Conservation (phyloP, 1,284 basidiomycete species). For the Puccinia triticina region DNA sequence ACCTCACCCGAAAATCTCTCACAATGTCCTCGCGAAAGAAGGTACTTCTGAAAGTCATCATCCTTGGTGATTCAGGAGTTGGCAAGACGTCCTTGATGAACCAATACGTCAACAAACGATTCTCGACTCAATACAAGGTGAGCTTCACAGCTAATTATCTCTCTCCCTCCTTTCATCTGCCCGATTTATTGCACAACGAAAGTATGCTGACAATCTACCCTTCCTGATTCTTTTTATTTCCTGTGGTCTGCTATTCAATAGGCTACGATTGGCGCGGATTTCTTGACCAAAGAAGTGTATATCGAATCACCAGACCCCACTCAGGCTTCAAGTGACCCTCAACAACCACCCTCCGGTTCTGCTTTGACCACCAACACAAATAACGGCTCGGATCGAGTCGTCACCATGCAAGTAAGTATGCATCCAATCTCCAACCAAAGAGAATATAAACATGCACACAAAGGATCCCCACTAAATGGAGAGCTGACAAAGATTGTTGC, state of each 20-base stretch:
- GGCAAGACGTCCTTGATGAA: slow-evolving; percentile 99
- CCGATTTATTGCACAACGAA: slow-evolving; percentile 22
- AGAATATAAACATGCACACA: slow-evolving; percentile 13
- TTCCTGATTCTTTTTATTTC: slow-evolving; percentile 47
- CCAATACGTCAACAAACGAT: slow-evolving; percentile 99
- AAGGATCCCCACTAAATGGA: not conserved
- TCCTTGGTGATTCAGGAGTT: slow-evolving; percentile 95
- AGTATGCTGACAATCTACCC: slow-evolving; percentile 55
- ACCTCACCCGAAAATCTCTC: not conserved
- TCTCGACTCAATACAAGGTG: slow-evolving; percentile 99
- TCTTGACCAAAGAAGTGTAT: slow-evolving; percentile 94
- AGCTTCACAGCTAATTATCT: slow-evolving; percentile 73
- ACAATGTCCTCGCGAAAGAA: slow-evolving; percentile 67
- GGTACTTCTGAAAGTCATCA: slow-evolving; percentile 97
- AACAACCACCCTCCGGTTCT: slow-evolving; percentile 28
- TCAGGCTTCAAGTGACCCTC: not conserved
- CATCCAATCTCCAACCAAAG: not conserved
- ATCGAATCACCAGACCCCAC: slow-evolving; percentile 68
- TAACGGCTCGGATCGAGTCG: slow-evolving; percentile 72
- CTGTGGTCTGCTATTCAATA: slow-evolving; percentile 51
- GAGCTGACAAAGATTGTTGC: not conserved
- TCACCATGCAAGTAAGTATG: slow-evolving; percentile 88
- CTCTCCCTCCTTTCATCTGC: not conserved
- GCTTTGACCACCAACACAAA: not conserved
- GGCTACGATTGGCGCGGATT: slow-evolving; percentile 62